Conservation (phyloP, 345 rosid genomes). For the Raphanus sativus region DNA sequence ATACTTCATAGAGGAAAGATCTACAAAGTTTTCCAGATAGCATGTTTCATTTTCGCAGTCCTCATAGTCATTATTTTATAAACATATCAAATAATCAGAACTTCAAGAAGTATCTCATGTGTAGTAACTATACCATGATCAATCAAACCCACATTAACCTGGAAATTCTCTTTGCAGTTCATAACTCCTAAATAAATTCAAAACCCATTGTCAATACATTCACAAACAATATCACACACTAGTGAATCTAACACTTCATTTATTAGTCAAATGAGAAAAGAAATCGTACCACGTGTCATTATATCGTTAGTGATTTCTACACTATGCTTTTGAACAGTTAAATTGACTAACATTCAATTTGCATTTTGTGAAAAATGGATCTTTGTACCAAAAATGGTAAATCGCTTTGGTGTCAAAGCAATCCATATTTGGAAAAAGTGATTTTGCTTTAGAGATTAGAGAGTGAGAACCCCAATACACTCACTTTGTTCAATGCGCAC, state of each 20-base stretch:
- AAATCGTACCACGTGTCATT: no score
- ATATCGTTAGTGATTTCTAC: no score
- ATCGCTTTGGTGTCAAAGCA: conserved; percentile 2
- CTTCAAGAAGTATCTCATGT: not conserved
- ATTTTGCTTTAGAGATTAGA: not conserved
- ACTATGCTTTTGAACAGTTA: no score
- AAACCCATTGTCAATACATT: not conserved
- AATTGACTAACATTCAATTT: not conserved
- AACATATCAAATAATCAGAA: not conserved
- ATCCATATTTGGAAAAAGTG: conserved; percentile 46
- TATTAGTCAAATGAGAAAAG: no score
- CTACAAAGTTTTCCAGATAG: not conserved
- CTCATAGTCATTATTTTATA: not conserved
- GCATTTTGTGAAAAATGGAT: not conserved
- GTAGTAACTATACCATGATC: not conserved
- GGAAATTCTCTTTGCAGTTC: no score
- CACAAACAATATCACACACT: conserved; percentile 3
- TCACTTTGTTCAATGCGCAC: conserved; percentile 22
- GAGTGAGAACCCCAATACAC: conserved; percentile 1
- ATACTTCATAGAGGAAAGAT: not conserved
- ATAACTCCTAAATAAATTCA: no score
- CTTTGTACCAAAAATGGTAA: conserved; percentile 36
- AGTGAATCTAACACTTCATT: not conserved
- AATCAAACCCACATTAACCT: not conserved
- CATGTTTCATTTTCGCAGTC: not conserved